phyloP scores from a whole-genome alignment of 352 stramenopile species.

The Blastocystis sp. region DNA sequence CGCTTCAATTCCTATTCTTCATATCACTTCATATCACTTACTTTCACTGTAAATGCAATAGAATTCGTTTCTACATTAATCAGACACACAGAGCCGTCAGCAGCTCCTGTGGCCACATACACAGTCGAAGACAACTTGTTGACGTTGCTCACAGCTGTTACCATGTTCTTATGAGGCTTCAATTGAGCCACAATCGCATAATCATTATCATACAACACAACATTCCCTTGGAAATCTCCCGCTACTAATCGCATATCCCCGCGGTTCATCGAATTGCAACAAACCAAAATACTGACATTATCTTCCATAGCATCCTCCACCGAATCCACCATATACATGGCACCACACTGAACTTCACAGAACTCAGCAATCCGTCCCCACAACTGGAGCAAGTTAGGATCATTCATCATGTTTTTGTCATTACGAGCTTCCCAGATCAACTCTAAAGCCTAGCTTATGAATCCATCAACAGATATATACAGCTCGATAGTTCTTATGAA shows the following conservation, averaged over 20 bases:
- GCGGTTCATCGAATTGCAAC: background rate
- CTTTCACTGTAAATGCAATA: background rate
- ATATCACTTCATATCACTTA: background rate
- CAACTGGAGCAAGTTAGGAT: conserved; percentile 50
- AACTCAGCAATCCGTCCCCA: conserved; percentile 41
- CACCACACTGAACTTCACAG: conserved; percentile 14
- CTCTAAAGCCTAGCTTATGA: conserved; percentile 3
- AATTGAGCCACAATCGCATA: background rate
- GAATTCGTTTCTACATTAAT: conserved; percentile 1
- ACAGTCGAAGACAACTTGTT: background rate
- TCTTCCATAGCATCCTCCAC: conserved; percentile 44
- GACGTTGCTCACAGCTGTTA: conserved; percentile 19
- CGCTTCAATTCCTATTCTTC: conserved; percentile 22
- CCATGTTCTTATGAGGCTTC: conserved; percentile 57
- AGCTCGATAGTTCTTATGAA: conserved; percentile 10
- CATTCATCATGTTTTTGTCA: conserved; percentile 18
- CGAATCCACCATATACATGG: conserved; percentile 55
- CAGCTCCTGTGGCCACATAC: conserved; percentile 42
- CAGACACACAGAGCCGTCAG: conserved; percentile 34
- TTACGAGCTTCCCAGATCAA: conserved; percentile 51
- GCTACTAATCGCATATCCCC: conserved; percentile 7
- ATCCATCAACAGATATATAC: background rate
- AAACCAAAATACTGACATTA: conserved; percentile 24
- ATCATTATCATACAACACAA: conserved; percentile 31
- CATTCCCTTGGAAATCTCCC: conserved; percentile 52